Percentiles rank a stretch among this genome's conserved stretches.
Conservation (phyloP, 2,329 filamentous ascomycete genomes). For the Zymoseptoria tritici region DNA sequence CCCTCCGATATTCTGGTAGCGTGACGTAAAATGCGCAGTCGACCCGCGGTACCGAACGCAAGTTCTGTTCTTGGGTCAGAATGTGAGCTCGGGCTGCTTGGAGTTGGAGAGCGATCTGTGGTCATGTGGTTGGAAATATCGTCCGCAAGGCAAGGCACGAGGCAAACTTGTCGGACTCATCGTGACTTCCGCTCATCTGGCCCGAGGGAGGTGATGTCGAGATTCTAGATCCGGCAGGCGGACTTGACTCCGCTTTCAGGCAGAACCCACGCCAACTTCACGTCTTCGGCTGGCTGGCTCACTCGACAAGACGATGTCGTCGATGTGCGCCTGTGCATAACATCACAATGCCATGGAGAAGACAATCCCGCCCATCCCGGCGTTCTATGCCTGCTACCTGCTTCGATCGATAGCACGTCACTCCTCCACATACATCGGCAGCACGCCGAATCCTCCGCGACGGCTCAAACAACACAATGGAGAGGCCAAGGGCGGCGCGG, state of each 20-base stretch:
- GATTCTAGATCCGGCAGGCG: neutral
- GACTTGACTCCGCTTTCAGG: neutral
- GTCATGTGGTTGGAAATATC: neutral
- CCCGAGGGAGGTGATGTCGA: neutral
- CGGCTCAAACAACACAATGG: conserved; percentile 92
- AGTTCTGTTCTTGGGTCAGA: too few species aligned
- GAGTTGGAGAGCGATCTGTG: neutral
- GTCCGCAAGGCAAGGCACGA: neutral
- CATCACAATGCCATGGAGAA: conserved; percentile 18
- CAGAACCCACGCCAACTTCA: neutral
- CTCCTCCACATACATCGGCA: conserved; percentile 76
- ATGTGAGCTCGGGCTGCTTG: too few species aligned
- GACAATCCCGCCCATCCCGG: conserved; percentile 55
- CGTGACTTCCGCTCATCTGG: neutral
- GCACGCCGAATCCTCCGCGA: conserved; percentile 78
- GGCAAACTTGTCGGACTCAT: neutral
- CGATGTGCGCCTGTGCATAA: neutral
- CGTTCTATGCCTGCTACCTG: conserved; percentile 89
- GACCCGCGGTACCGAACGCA: neutral
- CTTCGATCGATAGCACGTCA: conserved; percentile 72
- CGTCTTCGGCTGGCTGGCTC: neutral
- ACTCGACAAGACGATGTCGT: neutral
- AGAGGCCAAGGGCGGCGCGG: conserved; percentile 69
- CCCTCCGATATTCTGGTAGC: neutral
- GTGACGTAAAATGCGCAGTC: neutral